Evolutionary conservation across 768 basidiomycete species (phyloP), one percentile per base, ranked within the genome.

Genomic region (Dioszegia crocea): DNA sequence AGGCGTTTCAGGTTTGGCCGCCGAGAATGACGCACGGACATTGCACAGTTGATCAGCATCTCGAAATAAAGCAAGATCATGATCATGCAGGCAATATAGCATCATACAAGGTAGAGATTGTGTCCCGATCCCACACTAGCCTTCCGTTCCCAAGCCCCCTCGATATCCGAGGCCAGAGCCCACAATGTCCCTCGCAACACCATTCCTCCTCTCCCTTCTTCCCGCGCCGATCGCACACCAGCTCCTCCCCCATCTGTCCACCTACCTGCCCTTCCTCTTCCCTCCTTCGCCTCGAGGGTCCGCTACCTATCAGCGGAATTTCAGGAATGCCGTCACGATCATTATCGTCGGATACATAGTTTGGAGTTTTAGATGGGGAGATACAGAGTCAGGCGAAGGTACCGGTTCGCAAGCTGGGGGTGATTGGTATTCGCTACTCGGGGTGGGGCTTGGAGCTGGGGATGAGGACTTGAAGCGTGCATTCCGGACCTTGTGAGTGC

Each of bases 341-440:
- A 38, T 73, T 4, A 46, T 70, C 9, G 48, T 33, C 9, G 24
- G 46, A 12, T 70, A 63, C 27, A 50, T 73, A 14, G 50, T 54
- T 8, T 70, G 55, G 30, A 56, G 62, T 4, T 69, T 70, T 50
- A 27, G 59, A 46, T 43, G n/a, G 2, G 61, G 53, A n/a, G 50
- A 44, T 1, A 23, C 21, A 8, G 38, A 12, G 3, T 46, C 17
- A 8, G 44, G 41, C 17, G 26, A 26, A 39, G 52, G 26, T 5
- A 39, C 21, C 21, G 29, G 30, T 11, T 10, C 8, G 36, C 26
- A 11, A 3, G 36, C 23, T 4, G 58, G 19, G n/a, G 64, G 61
- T 29, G 62, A 73, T 52, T 73, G 63, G 63, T 73, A 73, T 57
- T 40, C 43, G 27, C 58, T 73, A 5, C 48, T 73, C n/a, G 66